Conservation (phyloP, 352 stramenopile genomes). For the Globisporangium mamillatum region DNA sequence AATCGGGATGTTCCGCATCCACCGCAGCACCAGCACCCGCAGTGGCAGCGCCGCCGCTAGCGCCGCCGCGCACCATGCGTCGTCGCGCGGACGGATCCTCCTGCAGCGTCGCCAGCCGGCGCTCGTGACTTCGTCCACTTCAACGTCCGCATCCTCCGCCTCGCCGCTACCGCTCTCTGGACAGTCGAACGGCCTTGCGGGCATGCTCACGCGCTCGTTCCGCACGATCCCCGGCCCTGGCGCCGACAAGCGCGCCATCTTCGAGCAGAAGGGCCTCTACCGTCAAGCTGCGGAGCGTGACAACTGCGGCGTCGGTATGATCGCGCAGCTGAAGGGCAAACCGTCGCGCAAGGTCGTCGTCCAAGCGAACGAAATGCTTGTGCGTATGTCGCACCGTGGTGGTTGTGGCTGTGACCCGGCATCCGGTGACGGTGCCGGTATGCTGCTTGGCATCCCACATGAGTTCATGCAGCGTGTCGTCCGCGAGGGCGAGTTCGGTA, state of each 20-base stretch:
- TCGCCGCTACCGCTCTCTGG: slow-evolving; percentile 19
- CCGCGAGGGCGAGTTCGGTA: slow-evolving; percentile 72
- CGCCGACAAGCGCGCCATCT: slow-evolving; percentile 52
- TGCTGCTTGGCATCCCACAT: slow-evolving; percentile 96
- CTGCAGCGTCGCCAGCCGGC: slow-evolving; percentile 22
- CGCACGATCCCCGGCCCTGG: slow-evolving; percentile 39
- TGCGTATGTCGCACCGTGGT: slow-evolving; percentile 94
- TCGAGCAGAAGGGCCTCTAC: slow-evolving; percentile 60
- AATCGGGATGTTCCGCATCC: slow-evolving; percentile 46
- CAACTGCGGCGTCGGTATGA: slow-evolving; percentile 94
- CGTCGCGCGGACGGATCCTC: slow-evolving; percentile 11
- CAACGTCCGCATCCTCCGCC: slow-evolving; percentile 9
- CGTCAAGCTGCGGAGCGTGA: slow-evolving; percentile 54
- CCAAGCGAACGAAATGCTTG: slow-evolving; percentile 96
- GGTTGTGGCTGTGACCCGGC: slow-evolving; percentile 95
- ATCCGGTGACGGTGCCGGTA: slow-evolving; percentile 90
- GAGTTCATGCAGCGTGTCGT: slow-evolving; percentile 90
- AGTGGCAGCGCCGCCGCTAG: slow-evolving; percentile 19
- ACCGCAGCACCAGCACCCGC: slow-evolving; percentile 26
- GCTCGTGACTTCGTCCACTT: slow-evolving; percentile 11
- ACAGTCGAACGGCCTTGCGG: slow-evolving; percentile 9
- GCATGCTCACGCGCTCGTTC: slow-evolving; percentile 29
- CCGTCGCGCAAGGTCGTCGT: slow-evolving; percentile 89
- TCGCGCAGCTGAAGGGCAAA: slow-evolving; percentile 94
- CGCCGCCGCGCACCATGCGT: slow-evolving; percentile 15